phyloP scores from a whole-genome alignment of 495 filamentous ascomycete species.

The Poronia punctata region DNA sequence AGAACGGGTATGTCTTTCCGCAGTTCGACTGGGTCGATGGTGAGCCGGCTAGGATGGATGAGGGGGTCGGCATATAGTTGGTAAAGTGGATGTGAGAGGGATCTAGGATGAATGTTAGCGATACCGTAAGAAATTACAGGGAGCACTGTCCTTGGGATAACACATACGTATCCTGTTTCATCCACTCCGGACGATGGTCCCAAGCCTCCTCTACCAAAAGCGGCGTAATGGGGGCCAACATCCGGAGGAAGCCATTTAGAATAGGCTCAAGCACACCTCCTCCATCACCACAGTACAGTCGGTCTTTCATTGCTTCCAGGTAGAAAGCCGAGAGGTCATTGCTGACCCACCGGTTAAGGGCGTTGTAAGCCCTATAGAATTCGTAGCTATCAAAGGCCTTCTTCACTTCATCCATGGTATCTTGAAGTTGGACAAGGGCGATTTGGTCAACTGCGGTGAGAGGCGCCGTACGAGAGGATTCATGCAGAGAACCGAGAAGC shows the following conservation, averaged over 20 bases:
- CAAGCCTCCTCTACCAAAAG: conserved; percentile 83
- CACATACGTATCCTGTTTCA: conserved; percentile 43
- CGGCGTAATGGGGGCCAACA: conserved; percentile 76
- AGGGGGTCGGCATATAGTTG: conserved; percentile 37
- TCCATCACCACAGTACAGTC: conserved; percentile 71
- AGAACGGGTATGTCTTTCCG: conserved; percentile 51
- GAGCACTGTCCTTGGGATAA: not conserved
- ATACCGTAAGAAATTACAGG: conserved; percentile 2
- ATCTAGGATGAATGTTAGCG: conserved; percentile 4
- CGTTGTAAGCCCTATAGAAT: conserved; percentile 70
- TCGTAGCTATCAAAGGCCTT: conserved; percentile 62
- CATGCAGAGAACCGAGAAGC: conserved; percentile 69
- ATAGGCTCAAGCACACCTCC: conserved; percentile 64
- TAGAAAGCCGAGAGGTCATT: conserved; percentile 87
- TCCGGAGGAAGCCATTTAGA: conserved; percentile 60
- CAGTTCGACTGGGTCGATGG: conserved; percentile 20
- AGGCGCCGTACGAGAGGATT: conserved; percentile 43
- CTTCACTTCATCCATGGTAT: conserved; percentile 52
- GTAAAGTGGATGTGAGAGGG: conserved; percentile 29
- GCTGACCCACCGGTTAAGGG: conserved; percentile 71
- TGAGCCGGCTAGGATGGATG: conserved; percentile 26
- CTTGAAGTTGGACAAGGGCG: conserved; percentile 64
- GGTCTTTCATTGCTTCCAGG: conserved; percentile 84
- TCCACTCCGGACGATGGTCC: conserved; percentile 59
- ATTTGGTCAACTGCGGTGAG: conserved; percentile 59